These are phyloP conservation scores for Annulohypoxylon moriforme DNA, from an alignment of 495 filamentous ascomycete genomes.

Conservation along the genomic window DNA sequence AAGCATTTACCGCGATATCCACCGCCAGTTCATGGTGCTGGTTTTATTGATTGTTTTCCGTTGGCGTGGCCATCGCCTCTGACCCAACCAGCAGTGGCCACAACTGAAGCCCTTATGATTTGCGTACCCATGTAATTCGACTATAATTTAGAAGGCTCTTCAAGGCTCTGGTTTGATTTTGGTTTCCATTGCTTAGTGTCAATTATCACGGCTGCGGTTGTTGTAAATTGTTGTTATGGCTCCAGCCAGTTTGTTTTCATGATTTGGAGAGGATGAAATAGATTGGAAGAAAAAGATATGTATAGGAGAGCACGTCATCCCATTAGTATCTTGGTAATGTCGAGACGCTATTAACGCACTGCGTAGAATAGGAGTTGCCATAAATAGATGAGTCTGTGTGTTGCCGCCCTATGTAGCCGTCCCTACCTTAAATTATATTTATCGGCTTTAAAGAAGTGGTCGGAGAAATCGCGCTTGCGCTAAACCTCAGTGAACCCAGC, in stretches of 20 bases:
- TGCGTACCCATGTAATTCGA: constrained; percentile 18
- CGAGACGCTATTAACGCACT: neutral
- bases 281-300: neutral
- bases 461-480: constrained; percentile 31
- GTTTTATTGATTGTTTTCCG: constrained; percentile 16
- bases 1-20: constrained; percentile 38
- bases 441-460: constrained; percentile 5
- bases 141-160: neutral
- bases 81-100: constrained; percentile 29
- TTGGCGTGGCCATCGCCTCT: constrained; percentile 8
- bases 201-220: neutral
- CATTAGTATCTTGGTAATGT: neutral
- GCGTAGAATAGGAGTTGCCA: neutral
- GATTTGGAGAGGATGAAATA: neutral
- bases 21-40: constrained; percentile 14
- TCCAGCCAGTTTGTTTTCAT: neutral
- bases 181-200: neutral
- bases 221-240: neutral
- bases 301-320: neutral
- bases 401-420: constrained; percentile 1
- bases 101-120: constrained; percentile 24
- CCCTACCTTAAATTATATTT: constrained; percentile 9
- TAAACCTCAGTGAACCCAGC: constrained; percentile 12
- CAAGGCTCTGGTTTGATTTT: neutral
- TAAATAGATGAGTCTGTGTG: constrained; percentile 12